These are phyloP conservation scores for Torulaspora delbrueckii DNA, from an alignment of 805 yeast genomes.

Conservation along the genomic window DNA sequence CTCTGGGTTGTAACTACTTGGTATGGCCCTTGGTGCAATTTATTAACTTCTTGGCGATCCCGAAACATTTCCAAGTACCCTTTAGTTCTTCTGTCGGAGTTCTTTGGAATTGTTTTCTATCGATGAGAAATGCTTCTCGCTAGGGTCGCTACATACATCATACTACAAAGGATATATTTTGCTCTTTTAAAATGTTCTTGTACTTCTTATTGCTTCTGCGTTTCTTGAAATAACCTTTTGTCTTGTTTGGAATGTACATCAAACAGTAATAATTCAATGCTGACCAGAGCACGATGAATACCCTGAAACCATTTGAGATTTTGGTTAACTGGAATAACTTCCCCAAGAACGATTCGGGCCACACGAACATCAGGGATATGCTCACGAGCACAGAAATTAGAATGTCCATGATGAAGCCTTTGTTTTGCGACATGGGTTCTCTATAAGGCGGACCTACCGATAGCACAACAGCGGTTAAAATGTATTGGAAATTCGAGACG, in stretches of 20 bases:
- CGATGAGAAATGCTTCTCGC: constrained; percentile 62
- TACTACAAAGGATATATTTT: constrained; percentile 8
- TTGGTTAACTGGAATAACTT: constrained; percentile 70
- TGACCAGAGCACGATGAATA: constrained; percentile 45
- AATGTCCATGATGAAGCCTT: constrained; percentile 67
- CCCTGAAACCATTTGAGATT: constrained; percentile 48
- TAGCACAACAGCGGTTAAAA: constrained; percentile 73
- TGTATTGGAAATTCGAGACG: constrained; percentile 82
- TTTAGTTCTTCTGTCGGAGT: constrained; percentile 84
- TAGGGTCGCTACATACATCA: constrained; percentile 1
- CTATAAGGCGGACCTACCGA: constrained; percentile 94
- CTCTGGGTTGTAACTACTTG: constrained; percentile 60
- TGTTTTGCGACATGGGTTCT: constrained; percentile 60
- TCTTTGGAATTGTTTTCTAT: constrained; percentile 89
- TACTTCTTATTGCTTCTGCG: constrained; percentile 38
- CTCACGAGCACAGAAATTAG: constrained; percentile 48
- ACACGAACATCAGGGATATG: constrained; percentile 48
- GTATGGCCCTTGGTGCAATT: constrained; percentile 85
- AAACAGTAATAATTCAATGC: constrained; percentile 44
- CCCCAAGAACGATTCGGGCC: constrained; percentile 53
- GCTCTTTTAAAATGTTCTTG: constrained; percentile 29
- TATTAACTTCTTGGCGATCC: constrained; percentile 65
- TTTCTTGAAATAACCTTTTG: constrained; percentile 35
- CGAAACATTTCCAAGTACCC: constrained; percentile 77
- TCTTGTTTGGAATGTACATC: constrained; percentile 33